Evolutionary conservation across 768 basidiomycete species (phyloP).

Genomic region (Hygrophoropsis aurantiaca): DNA sequence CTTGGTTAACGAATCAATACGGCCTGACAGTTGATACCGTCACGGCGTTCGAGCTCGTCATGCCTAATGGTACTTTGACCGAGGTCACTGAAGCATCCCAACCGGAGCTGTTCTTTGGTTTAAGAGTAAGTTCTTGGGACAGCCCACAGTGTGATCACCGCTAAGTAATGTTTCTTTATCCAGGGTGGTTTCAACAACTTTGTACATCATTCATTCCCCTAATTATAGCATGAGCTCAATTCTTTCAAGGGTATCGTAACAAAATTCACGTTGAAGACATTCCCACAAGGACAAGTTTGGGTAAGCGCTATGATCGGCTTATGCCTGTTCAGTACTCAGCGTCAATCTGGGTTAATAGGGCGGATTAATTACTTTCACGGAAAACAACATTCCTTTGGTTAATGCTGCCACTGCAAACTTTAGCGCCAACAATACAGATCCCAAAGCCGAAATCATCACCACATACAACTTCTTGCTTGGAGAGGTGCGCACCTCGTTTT

Average conservation of each 20-base stretch:
- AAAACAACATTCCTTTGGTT: conserved; percentile 14
- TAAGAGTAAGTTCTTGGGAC: conserved; percentile 33
- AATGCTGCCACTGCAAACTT: conserved; percentile 25
- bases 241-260: conserved; percentile 55
- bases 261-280: conserved; percentile 50
- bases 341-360: conserved; percentile 36
- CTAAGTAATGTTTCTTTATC: background rate
- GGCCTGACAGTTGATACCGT: conserved; percentile 59
- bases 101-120: conserved; percentile 43
- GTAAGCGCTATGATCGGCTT: conserved; percentile 35
- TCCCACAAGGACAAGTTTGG: conserved; percentile 60
- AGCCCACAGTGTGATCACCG: background rate
- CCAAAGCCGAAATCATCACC: conserved; percentile 38
- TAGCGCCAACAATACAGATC: conserved; percentile 17
- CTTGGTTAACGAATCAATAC: conserved; percentile 60
- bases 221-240: background rate
- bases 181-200: conserved; percentile 71
- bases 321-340: background rate
- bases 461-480: conserved; percentile 39
- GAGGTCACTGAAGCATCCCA: conserved; percentile 30
- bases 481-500: conserved; percentile 26
- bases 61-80: conserved; percentile 47
- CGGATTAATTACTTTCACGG: conserved; percentile 40
- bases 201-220: conserved; percentile 16
- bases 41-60: conserved; percentile 53